These are phyloP conservation scores for Aspergillus clavatus DNA, from an alignment of 2,329 filamentous ascomycete species.

Conservation along the genomic window DNA sequence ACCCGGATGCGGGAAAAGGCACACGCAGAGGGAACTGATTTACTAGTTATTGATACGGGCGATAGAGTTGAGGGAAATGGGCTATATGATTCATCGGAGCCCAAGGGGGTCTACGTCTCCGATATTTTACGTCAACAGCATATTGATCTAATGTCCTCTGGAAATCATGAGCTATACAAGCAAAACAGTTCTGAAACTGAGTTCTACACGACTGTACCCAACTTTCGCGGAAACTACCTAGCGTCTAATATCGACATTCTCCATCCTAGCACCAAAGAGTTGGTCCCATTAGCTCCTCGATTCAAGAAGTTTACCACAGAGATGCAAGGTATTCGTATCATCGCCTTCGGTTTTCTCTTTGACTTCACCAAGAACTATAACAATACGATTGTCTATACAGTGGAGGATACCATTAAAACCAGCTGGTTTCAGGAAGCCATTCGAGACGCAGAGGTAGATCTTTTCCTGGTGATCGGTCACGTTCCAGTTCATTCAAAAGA, in stretches of 20 bases:
- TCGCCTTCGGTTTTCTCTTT: slow-evolving; percentile 92
- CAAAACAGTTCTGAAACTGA: slow-evolving; percentile 72
- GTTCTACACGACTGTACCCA: slow-evolving; percentile 72
- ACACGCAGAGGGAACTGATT: slow-evolving; percentile 71
- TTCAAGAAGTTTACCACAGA: slow-evolving; percentile 90
- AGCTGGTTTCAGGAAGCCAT: slow-evolving; percentile 86
- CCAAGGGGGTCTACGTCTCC: slow-evolving; percentile 83
- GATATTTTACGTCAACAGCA: slow-evolving; percentile 78
- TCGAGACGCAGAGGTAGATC: slow-evolving; percentile 69
- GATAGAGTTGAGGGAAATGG: slow-evolving; percentile 93
- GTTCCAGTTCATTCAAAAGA: slow-evolving; percentile 77
- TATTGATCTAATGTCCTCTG: slow-evolving; percentile 78
- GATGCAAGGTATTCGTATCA: slow-evolving; percentile 74
- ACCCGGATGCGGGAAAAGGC: slow-evolving; percentile 74
- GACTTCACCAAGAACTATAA: slow-evolving; percentile 88
- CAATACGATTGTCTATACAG: slow-evolving; percentile 78
- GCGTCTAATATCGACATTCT: slow-evolving; percentile 91
- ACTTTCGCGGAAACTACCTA: slow-evolving; percentile 74
- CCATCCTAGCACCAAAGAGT: slow-evolving; percentile 64
- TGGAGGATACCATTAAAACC: slow-evolving; percentile 74
- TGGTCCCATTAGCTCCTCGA: slow-evolving; percentile 70
- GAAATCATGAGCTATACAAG: slow-evolving; percentile 95
- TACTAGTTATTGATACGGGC: slow-evolving; percentile 92
- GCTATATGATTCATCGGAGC: slow-evolving; percentile 81
- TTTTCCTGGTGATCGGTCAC: slow-evolving; percentile 84